Evolutionary conservation across 306 rosid species (phyloP).

Genomic region (Rosa lucieae): DNA sequence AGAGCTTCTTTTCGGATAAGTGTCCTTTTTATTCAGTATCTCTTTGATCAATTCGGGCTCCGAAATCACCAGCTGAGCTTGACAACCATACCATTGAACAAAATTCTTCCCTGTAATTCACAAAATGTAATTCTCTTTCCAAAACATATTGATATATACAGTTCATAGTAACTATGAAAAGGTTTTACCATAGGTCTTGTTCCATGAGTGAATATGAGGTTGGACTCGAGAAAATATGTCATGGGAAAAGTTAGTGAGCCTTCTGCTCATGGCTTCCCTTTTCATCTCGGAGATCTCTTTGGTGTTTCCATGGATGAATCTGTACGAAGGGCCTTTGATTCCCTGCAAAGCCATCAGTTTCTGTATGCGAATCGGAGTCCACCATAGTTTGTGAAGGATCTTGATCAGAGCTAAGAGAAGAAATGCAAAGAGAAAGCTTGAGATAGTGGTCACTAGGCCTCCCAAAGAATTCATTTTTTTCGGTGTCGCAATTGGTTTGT

Average conservation of each 20-base stretch:
- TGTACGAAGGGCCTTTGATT: conserved; percentile 28
- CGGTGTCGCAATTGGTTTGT: not conserved
- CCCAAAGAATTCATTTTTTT: not conserved
- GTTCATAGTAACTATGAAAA: not conserved
- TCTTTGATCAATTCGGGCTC: conserved; percentile 36
- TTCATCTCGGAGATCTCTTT: conserved; percentile 15
- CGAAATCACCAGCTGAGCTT: conserved; percentile 27
- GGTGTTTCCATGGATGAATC: conserved; percentile 23
- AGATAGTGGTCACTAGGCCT: not conserved
- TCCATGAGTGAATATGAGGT: conserved; percentile 22
- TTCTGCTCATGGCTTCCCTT: conserved; percentile 3
- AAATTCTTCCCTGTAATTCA: conserved; percentile 28
- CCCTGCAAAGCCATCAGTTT: conserved; percentile 14
- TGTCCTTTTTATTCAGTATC: conserved; percentile 23
- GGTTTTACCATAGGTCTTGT: conserved; percentile 4
- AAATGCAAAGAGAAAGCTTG: not conserved
- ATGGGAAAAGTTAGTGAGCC: not conserved
- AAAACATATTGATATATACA: not conserved
- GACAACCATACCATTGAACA: conserved; percentile 34
- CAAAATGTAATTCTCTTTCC: not conserved
- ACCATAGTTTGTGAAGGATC: conserved; percentile 20
- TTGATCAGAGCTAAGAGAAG: not conserved
- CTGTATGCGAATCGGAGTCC: conserved; percentile 19
- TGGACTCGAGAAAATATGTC: conserved; percentile 9
- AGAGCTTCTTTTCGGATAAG: not conserved